These are phyloP conservation scores for Barbatosphaeria neglecta DNA, from an alignment of 495 filamentous ascomycete species.

Conservation along the genomic window DNA sequence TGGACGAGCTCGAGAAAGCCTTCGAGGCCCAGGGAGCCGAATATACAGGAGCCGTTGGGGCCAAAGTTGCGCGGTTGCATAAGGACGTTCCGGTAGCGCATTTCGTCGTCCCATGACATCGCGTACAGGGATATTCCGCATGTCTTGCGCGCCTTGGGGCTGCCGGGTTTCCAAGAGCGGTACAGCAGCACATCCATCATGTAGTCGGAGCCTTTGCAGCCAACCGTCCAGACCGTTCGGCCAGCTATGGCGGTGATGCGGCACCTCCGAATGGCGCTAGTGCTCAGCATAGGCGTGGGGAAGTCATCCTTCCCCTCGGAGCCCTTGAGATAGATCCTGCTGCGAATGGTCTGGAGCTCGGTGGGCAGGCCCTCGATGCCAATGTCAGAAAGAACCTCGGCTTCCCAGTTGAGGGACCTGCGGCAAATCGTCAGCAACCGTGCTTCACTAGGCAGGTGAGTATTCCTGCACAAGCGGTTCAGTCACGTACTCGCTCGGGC, in stretches of 20 bases:
- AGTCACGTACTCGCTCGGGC: background rate
- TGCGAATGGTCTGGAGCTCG: background rate
- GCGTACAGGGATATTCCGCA: constrained; percentile 41
- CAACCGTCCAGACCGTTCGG: constrained; percentile 39
- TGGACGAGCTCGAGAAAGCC: background rate
- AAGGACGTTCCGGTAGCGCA: background rate
- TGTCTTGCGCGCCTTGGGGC: constrained; percentile 5
- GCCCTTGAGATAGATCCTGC: background rate
- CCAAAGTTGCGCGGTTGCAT: background rate
- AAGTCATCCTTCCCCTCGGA: background rate
- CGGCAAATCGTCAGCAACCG: constrained; percentile 2
- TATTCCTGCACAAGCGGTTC: too few species aligned
- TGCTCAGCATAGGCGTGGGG: background rate
- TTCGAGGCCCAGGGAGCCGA: background rate
- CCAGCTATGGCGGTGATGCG: constrained; percentile 27
- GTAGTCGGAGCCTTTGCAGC: constrained; percentile 34
- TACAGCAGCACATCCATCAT: constrained; percentile 46
- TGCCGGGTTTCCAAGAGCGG: constrained; percentile 19
- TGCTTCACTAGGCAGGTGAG: background rate
- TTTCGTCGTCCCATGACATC: constrained; percentile 35
- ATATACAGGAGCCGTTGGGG: background rate
- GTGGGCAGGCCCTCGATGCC: background rate
- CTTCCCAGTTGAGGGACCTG: constrained; percentile 28
- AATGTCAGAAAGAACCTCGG: constrained; percentile 20
- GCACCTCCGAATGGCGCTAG: background rate